Conservation (phyloP, 2,329 filamentous ascomycete species). For the Fusarium caatingaense region DNA sequence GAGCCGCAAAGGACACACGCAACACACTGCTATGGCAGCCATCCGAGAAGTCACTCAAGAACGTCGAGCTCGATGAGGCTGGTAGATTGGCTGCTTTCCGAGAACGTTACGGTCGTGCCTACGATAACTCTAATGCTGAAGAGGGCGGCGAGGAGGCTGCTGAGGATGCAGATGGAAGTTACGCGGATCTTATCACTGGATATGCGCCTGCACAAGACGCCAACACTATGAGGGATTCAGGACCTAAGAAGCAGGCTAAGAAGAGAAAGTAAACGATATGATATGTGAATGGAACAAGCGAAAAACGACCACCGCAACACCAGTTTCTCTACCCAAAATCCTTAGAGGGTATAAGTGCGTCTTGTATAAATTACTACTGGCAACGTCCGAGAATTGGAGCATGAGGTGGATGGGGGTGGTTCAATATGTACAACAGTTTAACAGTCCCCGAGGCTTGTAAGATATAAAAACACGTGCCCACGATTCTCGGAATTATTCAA, state of each 20-base stretch:
- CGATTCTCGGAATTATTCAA: slow-evolving; percentile 41
- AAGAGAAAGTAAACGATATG: slow-evolving; percentile 58
- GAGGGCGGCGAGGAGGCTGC: slow-evolving; percentile 42
- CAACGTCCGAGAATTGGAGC: slow-evolving; percentile 23
- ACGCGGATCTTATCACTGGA: slow-evolving; percentile 61
- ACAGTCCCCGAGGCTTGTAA: slow-evolving; percentile 50
- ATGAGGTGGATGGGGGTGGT: slow-evolving; percentile 40
- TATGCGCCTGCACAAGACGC: slow-evolving; percentile 57
- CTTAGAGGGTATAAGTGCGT: slow-evolving; percentile 26
- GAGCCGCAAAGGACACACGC: slow-evolving; percentile 80
- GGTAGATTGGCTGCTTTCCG: slow-evolving; percentile 89
- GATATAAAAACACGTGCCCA: slow-evolving; percentile 50
- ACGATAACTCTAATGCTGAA: slow-evolving; percentile 70
- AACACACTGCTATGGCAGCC: slow-evolving; percentile 96
- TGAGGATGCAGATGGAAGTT: slow-evolving; percentile 45
- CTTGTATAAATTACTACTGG: slow-evolving; percentile 38
- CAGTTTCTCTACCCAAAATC: neutral
- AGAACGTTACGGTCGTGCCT: slow-evolving; percentile 83
- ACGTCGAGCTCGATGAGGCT: slow-evolving; percentile 95
- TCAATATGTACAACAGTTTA: slow-evolving; percentile 51
- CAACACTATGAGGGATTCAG: slow-evolving; percentile 50
- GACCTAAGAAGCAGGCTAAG: slow-evolving; percentile 58
- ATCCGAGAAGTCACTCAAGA: slow-evolving; percentile 79
- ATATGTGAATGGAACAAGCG: slow-evolving; percentile 6
- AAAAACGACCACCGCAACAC: neutral